Evolutionary conservation across 2,329 filamentous ascomycete genomes (phyloP), one percentile per base, ranked within the genome.

Genomic region (Lachnellula occidentalis): DNA sequence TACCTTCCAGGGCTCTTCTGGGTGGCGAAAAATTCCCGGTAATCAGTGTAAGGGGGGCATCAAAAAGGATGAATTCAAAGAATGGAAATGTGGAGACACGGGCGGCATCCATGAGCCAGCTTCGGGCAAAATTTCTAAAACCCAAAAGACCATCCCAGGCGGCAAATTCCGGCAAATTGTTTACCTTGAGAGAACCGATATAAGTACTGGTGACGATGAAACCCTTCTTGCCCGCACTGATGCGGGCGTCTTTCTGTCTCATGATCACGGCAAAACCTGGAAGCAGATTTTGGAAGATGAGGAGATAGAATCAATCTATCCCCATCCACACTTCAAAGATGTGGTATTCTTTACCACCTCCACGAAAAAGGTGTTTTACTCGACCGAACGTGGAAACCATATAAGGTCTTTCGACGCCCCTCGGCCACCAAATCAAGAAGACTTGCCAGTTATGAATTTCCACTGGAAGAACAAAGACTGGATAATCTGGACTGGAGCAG

Each of bases 251-350:
- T 91, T 79, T 71, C 78, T 95, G 53, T 88, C 89, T 0, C 81
- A 85, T 51, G 85, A 99, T 67, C 92, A 96, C 66, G 94, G 94
- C 66, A 95, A 95, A 73, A 85, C 74, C 2, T 99, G 94, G 92
- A 75, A 83, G 22, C 75, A 78, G 51, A 84, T 85, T 45, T 78
- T 95, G 2, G 77, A 88, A 54, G 82, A 83, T 34, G 83, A 92
- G 61, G 76, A 83, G 2, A 82, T 97, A 54, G 74, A 79, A 45
- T 77, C 74, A 19, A 89, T 99, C 61, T 80, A 87, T 54, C 88
- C 87, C 22, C 90, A 99, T 67, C 78, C 78, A 47, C 88, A 91
- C 71, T 86, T 90, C 71, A 90, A 88, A 64, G 90, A 96, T 66
- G 80, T 85, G 41, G 88, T 94, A 27, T 99, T 89, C 71, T 91